Evolutionary conservation across 352 stramenopile genomes (phyloP).

Genomic region (Globisporangium lucens): DNA sequence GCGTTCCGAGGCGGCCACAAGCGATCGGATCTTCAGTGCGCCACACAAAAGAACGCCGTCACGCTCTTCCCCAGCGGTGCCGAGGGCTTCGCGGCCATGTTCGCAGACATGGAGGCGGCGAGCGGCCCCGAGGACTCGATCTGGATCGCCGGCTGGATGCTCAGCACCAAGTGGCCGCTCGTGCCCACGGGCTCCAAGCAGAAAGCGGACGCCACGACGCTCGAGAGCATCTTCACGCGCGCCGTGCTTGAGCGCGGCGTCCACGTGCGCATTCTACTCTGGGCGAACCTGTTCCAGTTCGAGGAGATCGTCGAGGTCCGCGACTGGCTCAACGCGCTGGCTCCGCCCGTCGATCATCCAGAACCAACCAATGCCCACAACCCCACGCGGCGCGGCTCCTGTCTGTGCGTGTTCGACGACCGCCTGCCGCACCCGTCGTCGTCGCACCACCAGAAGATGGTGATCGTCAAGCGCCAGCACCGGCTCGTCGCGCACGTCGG

Average conservation of each 20-base stretch:
- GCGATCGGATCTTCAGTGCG: background rate
- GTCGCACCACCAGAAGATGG: conserved; percentile 69
- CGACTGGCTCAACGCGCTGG: conserved; percentile 27
- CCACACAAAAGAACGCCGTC: background rate
- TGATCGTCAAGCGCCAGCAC: conserved; percentile 43
- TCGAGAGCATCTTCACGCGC: conserved; percentile 17
- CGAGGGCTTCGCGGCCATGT: conserved; percentile 16
- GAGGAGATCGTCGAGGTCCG: conserved; percentile 15
- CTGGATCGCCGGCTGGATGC: conserved; percentile 23
- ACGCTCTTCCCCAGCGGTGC: conserved; percentile 14
- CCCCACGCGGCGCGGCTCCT: conserved; percentile 1
- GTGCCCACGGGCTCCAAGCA: background rate
- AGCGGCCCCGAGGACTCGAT: conserved; percentile 11
- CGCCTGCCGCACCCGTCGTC: conserved; percentile 52
- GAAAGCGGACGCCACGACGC: conserved; percentile 5
- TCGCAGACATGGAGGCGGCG: conserved; percentile 17
- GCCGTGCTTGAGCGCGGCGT: conserved; percentile 23
- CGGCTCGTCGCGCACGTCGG: conserved; percentile 47
- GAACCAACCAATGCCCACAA: background rate
- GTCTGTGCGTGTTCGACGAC: conserved; percentile 59
- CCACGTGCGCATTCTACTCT: conserved; percentile 27
- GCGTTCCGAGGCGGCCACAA: conserved; percentile 2
- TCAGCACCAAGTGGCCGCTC: conserved; percentile 20
- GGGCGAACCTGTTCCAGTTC: conserved; percentile 21
- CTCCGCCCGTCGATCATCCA: background rate